Evolutionary conservation across 2,329 filamentous ascomycete genomes (phyloP).

Genomic region (Aspergillus sp.): DNA sequence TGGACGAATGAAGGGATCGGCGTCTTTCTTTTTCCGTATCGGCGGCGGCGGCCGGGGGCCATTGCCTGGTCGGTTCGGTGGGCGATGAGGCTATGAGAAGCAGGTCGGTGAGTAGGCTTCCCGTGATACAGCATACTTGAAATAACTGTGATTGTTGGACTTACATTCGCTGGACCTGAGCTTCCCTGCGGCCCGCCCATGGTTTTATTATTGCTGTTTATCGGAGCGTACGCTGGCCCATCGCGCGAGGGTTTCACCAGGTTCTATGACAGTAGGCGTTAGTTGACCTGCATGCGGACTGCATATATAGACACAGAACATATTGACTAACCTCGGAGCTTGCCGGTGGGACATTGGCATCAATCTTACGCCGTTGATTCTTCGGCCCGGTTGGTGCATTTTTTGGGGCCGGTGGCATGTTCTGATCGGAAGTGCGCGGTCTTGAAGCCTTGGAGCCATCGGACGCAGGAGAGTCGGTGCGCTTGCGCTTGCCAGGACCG

Average conservation of each 20-base stretch:
- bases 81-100: slow-evolving; percentile 25
- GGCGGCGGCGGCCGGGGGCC: slow-evolving; percentile 34
- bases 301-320: background rate
- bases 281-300: background rate
- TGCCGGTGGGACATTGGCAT: slow-evolving; percentile 28
- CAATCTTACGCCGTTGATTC: slow-evolving; percentile 28
- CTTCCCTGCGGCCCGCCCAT: slow-evolving; percentile 22
- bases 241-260: slow-evolving; percentile 47
- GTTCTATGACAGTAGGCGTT: slow-evolving; percentile 30
- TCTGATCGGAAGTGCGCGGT: slow-evolving; percentile 31
- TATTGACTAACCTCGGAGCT: slow-evolving; percentile 25
- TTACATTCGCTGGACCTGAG: slow-evolving; percentile 29
- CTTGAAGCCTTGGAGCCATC: slow-evolving; percentile 33
- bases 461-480: slow-evolving; percentile 29
- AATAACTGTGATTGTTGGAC: slow-evolving; percentile 4
- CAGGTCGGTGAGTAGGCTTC: slow-evolving; percentile 19
- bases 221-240: slow-evolving; percentile 35
- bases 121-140: background rate
- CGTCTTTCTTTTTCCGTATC: slow-evolving; percentile 45
- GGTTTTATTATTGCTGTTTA: slow-evolving; percentile 26
- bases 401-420: slow-evolving; percentile 31
- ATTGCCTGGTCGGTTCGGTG: slow-evolving; percentile 24
- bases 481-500: slow-evolving; percentile 39
- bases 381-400: slow-evolving; percentile 32
- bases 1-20: slow-evolving; percentile 48